Evolutionary conservation across 306 rosid species (phyloP), one percentile per base, ranked within the genome.

Genomic region (Rubus idaeus): DNA sequence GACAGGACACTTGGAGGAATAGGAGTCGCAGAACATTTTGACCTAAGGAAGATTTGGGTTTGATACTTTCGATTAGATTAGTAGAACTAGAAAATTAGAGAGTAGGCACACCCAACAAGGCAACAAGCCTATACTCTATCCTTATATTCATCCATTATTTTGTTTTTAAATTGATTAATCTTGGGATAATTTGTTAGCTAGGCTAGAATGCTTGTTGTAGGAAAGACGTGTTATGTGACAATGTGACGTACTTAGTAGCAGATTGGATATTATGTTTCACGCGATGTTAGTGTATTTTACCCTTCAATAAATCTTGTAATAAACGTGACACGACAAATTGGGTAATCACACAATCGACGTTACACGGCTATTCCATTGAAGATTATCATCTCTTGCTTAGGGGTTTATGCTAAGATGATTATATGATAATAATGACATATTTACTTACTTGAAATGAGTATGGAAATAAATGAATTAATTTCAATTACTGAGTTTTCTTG

Each of bases 1-100:
- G 64, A 51, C 52, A 64, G 9, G 4, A 64, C 81, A 81, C 83
- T 84, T 85, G 85, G 78, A 45, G 0, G 1, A 30, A 4, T 1
- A 23, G 39, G 47, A 40, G 70, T 47, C 23, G 75, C 66, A 35
- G 30, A 12, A 20, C 64, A 47, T 21, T 56, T 57, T 6, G 75
- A 44, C 44, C 1, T 20, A 5, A 44, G 49, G 60, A 18, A 0
- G 13, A 18, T 10, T 18, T 7, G 17, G 20, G n/a, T 40, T 79
- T 72, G 39, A 55, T 65, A 18, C 42, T 53, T 45, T 35, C 6
- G 17, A 67, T 52, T 47, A 26, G 51, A 74, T 66, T 51, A 21
- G 68, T 30, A 42, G 20, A 21, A 49, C 35, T 9, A 35, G 26
- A 65, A 65, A 41, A 16, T 56, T 55, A 2, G 35, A 67, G 47